These are phyloP conservation scores for Lignosus rhinocerotis DNA, from an alignment of 1,284 basidiomycete species.

Conservation along the genomic window DNA sequence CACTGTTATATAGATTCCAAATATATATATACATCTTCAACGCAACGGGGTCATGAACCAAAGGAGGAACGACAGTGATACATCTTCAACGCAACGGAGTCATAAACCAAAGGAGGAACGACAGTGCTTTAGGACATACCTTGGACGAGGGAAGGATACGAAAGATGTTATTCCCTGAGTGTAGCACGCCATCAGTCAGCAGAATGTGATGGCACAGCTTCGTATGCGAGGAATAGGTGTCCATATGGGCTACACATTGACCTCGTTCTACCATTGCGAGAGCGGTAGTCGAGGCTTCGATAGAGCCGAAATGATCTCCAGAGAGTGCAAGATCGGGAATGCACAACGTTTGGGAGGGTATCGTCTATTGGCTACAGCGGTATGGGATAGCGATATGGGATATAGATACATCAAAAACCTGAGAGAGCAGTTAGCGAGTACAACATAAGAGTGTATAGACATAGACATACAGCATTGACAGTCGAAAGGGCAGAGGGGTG, in stretches of 20 bases:
- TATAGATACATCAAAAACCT: slow-evolving; percentile 45
- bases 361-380: slow-evolving; percentile 16
- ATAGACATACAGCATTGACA: slow-evolving; percentile 35
- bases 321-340: slow-evolving; percentile 42
- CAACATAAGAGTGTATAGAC: no score
- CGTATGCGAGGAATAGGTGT: slow-evolving; percentile 15
- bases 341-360: neutral
- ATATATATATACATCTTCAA: neutral
- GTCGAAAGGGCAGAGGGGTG: slow-evolving; percentile 36
- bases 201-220: slow-evolving; percentile 17
- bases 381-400: slow-evolving; percentile 13
- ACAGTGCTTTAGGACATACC: neutral
- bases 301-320: slow-evolving; percentile 49
- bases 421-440: neutral
- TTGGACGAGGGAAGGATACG: neutral
- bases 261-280: slow-evolving; percentile 26
- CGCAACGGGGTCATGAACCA: neutral
- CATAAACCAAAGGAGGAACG: neutral
- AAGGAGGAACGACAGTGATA: neutral
- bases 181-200: slow-evolving; percentile 20
- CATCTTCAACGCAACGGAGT: neutral
- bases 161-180: slow-evolving; percentile 21
- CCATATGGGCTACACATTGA: slow-evolving; percentile 27
- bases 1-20: neutral
- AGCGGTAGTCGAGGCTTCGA: slow-evolving; percentile 62